Base-by-base conservation (phyloP, 1,284 basidiomycete genomes). In the Ganoderma lucidum region DNA sequence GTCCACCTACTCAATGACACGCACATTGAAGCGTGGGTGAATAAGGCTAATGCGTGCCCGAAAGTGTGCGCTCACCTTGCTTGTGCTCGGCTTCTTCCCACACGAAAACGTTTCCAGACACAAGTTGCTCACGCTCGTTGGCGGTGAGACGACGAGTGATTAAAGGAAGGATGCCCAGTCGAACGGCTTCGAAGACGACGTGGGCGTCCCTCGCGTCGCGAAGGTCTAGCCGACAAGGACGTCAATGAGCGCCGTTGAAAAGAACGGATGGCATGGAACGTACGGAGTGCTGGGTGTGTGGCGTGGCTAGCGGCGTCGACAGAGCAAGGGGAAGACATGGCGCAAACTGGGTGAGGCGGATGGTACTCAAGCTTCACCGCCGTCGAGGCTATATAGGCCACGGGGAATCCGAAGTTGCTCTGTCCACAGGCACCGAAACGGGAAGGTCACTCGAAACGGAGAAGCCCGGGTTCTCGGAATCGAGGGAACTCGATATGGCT, bases 41-140 rank as follows among this genome's bases (percentile, higher is more conserved):
- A 23, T 70, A 60, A 42, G 60, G 62, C 55, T 63, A 28, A 61
- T 65, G 41, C 37, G 62, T 23, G 19, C 3, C n/a, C 55, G 39
- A 58, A 44, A 19, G 58, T 62, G 39, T 44, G 56, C 56, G 67
- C 66, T 64, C 66, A 80, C 79, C 79, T 75, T 80, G 79, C 73
- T 93, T 92, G 65, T 90, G 89, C 74, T 93, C 91, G 14, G 90
- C 91, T 77, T 93, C 92, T 75, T 93, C 92, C 93, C 93, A 94
- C 53, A 94, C 93, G 75, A 93, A 94, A 44, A 93, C 86, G 72
- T 93, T 91, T 0, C 92, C 92, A 63, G 91, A 90, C 45, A 78
- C 78, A 6, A 94, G 81, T 60, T 88, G 86, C 58, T 92, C 90
- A 67, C 93, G 85, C 76, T 94, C 92, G 68, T 82, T 87, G 6